Base-by-base conservation (phyloP, 352 stramenopile genomes). In the Chrysophaeum taylorii region DNA sequence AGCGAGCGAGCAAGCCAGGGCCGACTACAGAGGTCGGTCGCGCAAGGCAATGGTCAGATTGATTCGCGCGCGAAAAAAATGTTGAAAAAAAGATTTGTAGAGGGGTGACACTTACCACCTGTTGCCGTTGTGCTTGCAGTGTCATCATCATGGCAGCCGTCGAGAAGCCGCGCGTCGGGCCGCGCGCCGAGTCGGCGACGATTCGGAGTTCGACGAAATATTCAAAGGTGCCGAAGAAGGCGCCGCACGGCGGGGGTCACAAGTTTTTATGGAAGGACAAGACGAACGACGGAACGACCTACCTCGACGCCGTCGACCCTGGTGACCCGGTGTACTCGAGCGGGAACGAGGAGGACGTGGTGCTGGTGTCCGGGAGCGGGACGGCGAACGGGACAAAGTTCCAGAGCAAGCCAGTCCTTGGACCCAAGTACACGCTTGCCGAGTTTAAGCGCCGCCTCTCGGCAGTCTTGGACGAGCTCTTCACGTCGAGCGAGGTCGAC, bases 381-480 rank as follows among this genome's bases (percentile, higher is more conserved):
- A 16, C 52, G 4, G 9, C 33, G 33, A 7, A 21, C 18, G 48
- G 18, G 25, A 18, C 48, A 25, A 18, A 21, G 48, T 4, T 23
- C 45, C 33, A 15, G 52, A 63, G 52, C 52, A 38, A 9, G 52
- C 27, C 9, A 23, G 9, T 87, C 0, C 81, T 84, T 68, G 82
- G 80, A 0, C 79, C 81, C 0, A 79, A 85, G 75, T 71, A 85
- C 23, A 87, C 85, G 0, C 61, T 88, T 18, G 70, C 76, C 7
- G 82, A 89, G 61, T 92, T 89, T 76, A 98, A 98, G 79, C 86
- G 94, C 70, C 85, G 88, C 68, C 82, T 96, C 23, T 81, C 89
- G 27, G 15, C 83, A 50, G 73, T 48, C 35, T 37, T 87, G 15
- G 54, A 78, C 37, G 81, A 89, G 68, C 81, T 83, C 52, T 86